A percentile compares a stretch with the other conserved stretches of the same genome.
phyloP scores from a whole-genome alignment of 257 asterid genomes.

The Jaltomata sinuosa region DNA sequence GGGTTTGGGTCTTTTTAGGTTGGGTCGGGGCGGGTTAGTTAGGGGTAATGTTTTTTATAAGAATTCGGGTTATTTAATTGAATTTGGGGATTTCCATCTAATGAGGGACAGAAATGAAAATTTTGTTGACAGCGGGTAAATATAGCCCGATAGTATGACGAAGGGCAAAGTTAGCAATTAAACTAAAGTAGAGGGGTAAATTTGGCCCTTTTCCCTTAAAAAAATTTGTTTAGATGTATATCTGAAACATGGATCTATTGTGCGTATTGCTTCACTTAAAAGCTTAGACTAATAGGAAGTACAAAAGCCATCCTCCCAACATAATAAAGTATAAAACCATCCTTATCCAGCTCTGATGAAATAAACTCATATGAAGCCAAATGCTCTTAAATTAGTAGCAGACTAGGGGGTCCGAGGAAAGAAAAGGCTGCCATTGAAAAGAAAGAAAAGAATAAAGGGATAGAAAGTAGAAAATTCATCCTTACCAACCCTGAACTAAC shows the following conservation, averaged over 20 bases:
- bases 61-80: too few relatives aligned
- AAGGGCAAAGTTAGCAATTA: too few relatives aligned
- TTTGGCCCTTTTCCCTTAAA: too few relatives aligned
- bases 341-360: background rate
- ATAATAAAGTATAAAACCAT: background rate
- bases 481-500: constrained; percentile 25
- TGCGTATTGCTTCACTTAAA: background rate
- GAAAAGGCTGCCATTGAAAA: background rate
- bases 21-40: too few relatives aligned
- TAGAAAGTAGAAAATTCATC: background rate
- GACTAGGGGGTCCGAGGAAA: background rate
- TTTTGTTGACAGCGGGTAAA: too few relatives aligned
- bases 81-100: too few relatives aligned
- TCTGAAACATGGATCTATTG: background rate
- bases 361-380: background rate
- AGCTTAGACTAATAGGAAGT: background rate
- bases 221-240: background rate
- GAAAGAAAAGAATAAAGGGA: background rate
- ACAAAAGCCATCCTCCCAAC: background rate
- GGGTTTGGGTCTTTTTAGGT: too few relatives aligned
- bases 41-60: too few relatives aligned
- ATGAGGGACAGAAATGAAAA: too few relatives aligned
- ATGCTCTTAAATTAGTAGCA: background rate
- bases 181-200: too few relatives aligned
- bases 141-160: too few relatives aligned